A percentile compares a stretch with the other conserved stretches of the same genome.
These are phyloP conservation scores for Arabis hirsuta DNA, from an alignment of 345 rosid genomes.

Conservation along the genomic window DNA sequence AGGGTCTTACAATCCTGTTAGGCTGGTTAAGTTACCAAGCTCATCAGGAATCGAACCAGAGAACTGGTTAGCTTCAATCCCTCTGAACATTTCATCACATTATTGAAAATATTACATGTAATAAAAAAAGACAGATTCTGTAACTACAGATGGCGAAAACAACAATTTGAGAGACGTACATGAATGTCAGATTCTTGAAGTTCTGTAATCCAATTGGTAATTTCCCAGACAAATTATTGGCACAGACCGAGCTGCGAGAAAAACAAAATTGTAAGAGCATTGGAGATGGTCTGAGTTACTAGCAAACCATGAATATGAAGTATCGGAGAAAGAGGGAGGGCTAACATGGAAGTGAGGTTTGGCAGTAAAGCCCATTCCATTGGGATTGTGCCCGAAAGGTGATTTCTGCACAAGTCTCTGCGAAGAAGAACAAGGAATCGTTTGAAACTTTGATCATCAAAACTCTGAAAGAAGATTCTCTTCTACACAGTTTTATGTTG, in stretches of 20 bases:
- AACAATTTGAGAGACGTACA: slow-evolving; percentile 45
- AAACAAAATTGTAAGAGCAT: neutral
- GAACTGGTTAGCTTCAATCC: slow-evolving; percentile 57
- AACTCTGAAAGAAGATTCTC: slow-evolving; percentile 6
- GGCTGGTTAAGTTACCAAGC: slow-evolving; percentile 52
- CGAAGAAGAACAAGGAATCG: neutral
- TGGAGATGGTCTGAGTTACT: neutral
- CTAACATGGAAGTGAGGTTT: slow-evolving; percentile 53
- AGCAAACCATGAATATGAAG: neutral
- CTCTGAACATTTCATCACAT: slow-evolving; percentile 42
- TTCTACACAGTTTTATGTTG: no score
- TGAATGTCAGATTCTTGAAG: slow-evolving; percentile 45
- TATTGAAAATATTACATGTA: no score
- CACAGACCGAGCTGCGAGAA: slow-evolving; percentile 49
- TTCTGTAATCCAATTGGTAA: slow-evolving; percentile 53
- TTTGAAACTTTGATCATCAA: neutral
- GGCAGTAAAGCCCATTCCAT: slow-evolving; percentile 57
- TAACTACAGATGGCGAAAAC: no score
- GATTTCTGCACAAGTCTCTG: slow-evolving; percentile 44
- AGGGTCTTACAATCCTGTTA: slow-evolving; percentile 48
- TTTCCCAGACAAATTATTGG: slow-evolving; percentile 52
- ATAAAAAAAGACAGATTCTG: neutral
- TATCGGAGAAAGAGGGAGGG: neutral
- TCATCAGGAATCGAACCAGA: slow-evolving; percentile 54
- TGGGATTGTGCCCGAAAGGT: slow-evolving; percentile 58